phyloP scores from a whole-genome alignment of 495 filamentous ascomycete genomes.

The Lepidopterella palustris region DNA sequence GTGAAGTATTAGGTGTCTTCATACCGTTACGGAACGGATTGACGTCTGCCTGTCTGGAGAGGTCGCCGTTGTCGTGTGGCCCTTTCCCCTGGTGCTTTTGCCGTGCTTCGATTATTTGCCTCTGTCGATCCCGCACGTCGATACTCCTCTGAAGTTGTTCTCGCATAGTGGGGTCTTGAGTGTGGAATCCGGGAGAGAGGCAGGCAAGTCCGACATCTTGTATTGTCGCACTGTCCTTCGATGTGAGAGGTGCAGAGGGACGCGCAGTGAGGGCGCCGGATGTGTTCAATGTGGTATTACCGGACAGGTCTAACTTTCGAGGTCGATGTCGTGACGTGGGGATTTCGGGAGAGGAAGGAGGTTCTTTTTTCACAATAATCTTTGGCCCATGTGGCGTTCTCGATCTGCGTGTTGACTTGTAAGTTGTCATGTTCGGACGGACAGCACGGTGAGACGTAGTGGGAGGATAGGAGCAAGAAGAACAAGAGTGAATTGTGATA shows the following conservation, averaged over 20 bases:
- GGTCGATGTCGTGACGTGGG: constrained; percentile 73
- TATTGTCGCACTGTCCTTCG: constrained; percentile 67
- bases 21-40: constrained; percentile 42
- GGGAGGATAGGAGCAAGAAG: constrained; percentile 1
- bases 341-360: constrained; percentile 72
- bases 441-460: constrained; percentile 3
- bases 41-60: constrained; percentile 45
- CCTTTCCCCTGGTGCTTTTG: constrained; percentile 53
- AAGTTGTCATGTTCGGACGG: constrained; percentile 5
- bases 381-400: constrained; percentile 46
- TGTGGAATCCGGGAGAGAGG: constrained; percentile 90
- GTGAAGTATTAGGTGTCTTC: constrained; percentile 60
- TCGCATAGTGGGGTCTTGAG: constrained; percentile 91
- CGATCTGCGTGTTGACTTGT: constrained; percentile 24
- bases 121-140: constrained; percentile 87
- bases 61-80: constrained; percentile 51
- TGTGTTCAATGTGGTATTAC: constrained; percentile 46
- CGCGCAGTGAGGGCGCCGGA: constrained; percentile 47
- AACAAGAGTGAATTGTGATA: constrained; percentile 5
- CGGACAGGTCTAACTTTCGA: constrained; percentile 74
- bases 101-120: constrained; percentile 88
- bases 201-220: constrained; percentile 93
- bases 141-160: constrained; percentile 92
- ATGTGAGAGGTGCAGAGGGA: constrained; percentile 71
- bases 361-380: constrained; percentile 95